Evolutionary conservation across 169 alveolate genomes (phyloP).

Genomic region (Babesia microti): DNA sequence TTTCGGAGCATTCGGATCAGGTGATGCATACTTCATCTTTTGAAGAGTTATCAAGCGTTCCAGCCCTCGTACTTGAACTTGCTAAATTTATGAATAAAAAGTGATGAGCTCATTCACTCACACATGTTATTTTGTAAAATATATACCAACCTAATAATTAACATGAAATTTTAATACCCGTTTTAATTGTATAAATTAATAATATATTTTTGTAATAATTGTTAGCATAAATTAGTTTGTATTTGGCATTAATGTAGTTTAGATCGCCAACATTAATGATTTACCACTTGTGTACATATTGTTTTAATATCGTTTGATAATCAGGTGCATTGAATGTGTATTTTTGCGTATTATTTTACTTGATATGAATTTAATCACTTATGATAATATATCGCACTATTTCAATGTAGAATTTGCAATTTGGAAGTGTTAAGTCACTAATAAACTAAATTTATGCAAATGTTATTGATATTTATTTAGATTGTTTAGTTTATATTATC

Average conservation of each 20-base stretch:
- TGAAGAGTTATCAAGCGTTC: constrained; percentile 49
- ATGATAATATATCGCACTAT: too few relatives aligned
- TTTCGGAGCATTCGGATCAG: constrained; percentile 41
- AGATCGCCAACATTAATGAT: not conserved
- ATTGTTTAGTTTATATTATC: too few relatives aligned
- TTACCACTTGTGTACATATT: not conserved
- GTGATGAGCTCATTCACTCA: too few relatives aligned
- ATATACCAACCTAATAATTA: too few relatives aligned
- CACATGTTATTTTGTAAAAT: too few relatives aligned
- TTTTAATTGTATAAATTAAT: not conserved
- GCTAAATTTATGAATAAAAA: too few relatives aligned
- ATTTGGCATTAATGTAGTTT: constrained; percentile 1
- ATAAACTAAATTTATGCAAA: too few relatives aligned
- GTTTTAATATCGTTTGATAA: not conserved
- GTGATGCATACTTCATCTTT: constrained; percentile 48
- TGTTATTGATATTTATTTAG: too few relatives aligned
- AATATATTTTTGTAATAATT: not conserved
- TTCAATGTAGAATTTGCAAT: too few relatives aligned
- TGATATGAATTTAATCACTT: not conserved
- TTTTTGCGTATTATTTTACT: not conserved
- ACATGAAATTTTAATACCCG: too few relatives aligned
- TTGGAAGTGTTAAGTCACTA: too few relatives aligned
- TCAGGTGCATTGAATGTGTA: not conserved
- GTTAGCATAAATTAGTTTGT: not conserved
- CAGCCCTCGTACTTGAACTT: constrained; percentile 47